Evolutionary conservation across 192 early-diverging fungal species (phyloP).

Genomic region (Ramicandelaber brevisporus): DNA sequence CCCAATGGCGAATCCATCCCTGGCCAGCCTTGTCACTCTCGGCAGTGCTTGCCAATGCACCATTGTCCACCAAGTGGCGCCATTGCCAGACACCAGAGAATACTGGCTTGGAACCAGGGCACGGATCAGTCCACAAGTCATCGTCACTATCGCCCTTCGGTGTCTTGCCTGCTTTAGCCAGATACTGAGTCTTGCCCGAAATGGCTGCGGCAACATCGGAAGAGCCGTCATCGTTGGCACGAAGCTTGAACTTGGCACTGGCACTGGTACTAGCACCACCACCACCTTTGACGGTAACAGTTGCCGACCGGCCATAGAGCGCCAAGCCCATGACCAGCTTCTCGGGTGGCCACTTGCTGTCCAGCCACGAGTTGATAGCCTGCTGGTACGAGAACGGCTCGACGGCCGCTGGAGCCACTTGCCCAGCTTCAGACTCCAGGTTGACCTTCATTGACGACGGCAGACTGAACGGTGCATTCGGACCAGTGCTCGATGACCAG

Average conservation of each 20-base stretch:
- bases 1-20: conserved; percentile 36
- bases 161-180: conserved; percentile 6
- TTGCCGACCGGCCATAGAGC: conserved; percentile 27
- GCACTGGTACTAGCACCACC: too few relatives aligned
- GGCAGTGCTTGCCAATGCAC: conserved; percentile 12
- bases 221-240: too few relatives aligned
- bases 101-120: conserved; percentile 14
- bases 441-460: conserved; percentile 1
- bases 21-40: conserved; percentile 14
- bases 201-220: too few relatives aligned
- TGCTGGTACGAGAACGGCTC: conserved; percentile 11
- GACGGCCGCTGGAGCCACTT: conserved; percentile 5
- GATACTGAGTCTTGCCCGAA: too few relatives aligned
- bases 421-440: too few relatives aligned
- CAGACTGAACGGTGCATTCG: conserved; percentile 35
- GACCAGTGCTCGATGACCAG: conserved; percentile 20
- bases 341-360: conserved; percentile 22
- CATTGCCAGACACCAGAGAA: conserved; percentile 40
- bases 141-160: conserved; percentile 24
- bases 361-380: conserved; percentile 23
- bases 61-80: conserved; percentile 28
- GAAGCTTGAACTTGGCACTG: too few relatives aligned
- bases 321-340: conserved; percentile 30
- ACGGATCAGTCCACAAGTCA: conserved; percentile 21
- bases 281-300: conserved; percentile 6